Evolutionary conservation across 805 yeast species (phyloP), one percentile per base, ranked within the genome.

Genomic region (Geotrichum ghanense): DNA sequence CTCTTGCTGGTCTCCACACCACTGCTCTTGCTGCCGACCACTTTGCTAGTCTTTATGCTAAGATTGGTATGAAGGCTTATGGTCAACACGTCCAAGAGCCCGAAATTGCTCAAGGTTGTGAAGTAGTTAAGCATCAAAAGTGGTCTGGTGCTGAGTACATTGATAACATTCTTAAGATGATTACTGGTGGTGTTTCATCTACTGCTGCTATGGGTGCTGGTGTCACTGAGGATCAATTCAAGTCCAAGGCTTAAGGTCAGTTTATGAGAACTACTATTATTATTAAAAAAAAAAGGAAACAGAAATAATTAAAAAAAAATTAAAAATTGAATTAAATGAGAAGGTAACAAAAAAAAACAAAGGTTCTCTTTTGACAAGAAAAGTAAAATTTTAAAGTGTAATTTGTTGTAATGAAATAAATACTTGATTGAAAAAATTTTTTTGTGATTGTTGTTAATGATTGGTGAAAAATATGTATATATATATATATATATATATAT

Each of bases 121-220:
- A 90, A 67, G 95, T 90, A 50, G 94, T 90, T 53, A 90, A 88
- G 74, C 97, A 90, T 68, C 97, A 90, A 69, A 87, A 89, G 68
- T 90, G 97, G 97, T 87, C 96, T 40, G 97, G 97, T 63, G 97
- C 97, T 24, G 95, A 86, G 69, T 89, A 87, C 72, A 83, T 90
- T 61, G 97, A 90, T 67, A 81, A 86, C 50, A 72, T 90, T 61
- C 79, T 90, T 66, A 88, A 82, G 67, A 73, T 87, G 68, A 92
- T 88, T 22, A 81, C 92, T 48, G 97, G 97, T 59, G 97, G 97
- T 70, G 83, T 89, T 49, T 75, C 89, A 45, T 82, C 95, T 17
- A 90, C 97, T 43, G 95, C 97, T 55, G 97, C 97, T 43, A 90
- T 90, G 97, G 97, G 97, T 62, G 82, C 82, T 51, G 97, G 97